Conservation (phyloP, 768 basidiomycete genomes). For the Collybia nuda region DNA sequence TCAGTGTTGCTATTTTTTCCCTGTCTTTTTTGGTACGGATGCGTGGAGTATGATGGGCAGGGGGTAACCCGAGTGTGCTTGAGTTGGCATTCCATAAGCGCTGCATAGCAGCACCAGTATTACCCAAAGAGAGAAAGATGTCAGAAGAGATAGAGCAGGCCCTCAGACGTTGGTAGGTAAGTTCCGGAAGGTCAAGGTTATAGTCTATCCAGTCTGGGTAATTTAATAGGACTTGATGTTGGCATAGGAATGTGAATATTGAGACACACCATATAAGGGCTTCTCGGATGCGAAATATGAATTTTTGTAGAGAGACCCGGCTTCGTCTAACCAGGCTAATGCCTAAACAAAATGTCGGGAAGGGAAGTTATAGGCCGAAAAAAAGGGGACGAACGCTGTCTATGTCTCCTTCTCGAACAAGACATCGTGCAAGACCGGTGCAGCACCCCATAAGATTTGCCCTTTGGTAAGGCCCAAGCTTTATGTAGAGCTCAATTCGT, state of each 20-base stretch:
- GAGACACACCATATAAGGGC: slow-evolving; percentile 10
- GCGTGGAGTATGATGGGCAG: slow-evolving; percentile 11
- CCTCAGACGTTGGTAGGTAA: slow-evolving; percentile 21
- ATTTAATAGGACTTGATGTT: neutral
- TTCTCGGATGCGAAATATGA: slow-evolving; percentile 11
- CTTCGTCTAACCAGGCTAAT: slow-evolving; percentile 28
- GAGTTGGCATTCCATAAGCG: slow-evolving; percentile 20
- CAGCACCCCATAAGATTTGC: slow-evolving; percentile 18
- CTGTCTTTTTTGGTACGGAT: slow-evolving; percentile 2
- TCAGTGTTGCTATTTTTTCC: slow-evolving; percentile 1
- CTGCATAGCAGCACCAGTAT: slow-evolving; percentile 29
- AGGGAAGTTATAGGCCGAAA: neutral
- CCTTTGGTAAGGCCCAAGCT: slow-evolving; percentile 8
- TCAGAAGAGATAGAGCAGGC: slow-evolving; percentile 21
- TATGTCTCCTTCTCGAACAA: slow-evolving; percentile 12
- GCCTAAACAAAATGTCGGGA: slow-evolving; percentile 18
- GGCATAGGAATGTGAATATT: neutral
- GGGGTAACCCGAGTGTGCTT: slow-evolving; percentile 9
- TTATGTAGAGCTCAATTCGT: slow-evolving; percentile 5
- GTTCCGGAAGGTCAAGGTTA: slow-evolving; percentile 23
- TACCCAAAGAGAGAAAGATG: slow-evolving; percentile 28
- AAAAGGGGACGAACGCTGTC: slow-evolving; percentile 8
- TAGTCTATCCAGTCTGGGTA: slow-evolving; percentile 21
- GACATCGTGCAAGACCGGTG: slow-evolving; percentile 14
- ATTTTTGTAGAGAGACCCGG: slow-evolving; percentile 20